A percentile compares a stretch with the other conserved stretches of the same genome.
Evolutionary conservation across 2,329 filamentous ascomycete genomes (phyloP).

Genomic region (Orbilia blumenaviensis): DNA sequence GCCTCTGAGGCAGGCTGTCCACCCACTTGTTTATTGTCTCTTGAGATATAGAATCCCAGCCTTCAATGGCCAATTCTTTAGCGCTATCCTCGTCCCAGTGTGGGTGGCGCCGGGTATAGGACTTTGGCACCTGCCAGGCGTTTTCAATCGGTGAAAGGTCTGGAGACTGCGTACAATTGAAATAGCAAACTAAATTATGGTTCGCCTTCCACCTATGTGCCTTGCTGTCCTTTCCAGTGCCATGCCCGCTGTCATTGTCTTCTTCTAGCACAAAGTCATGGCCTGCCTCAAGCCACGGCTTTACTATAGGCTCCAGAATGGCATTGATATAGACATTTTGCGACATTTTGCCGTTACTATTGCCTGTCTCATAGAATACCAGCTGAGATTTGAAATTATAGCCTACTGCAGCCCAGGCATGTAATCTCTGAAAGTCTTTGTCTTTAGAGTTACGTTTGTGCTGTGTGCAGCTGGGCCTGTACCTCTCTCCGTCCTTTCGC

Average conservation of each 20-base stretch:
- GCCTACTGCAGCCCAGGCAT: not conserved
- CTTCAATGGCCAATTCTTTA: too few species aligned
- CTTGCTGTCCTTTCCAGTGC: not conserved
- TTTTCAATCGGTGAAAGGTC: constrained; percentile 1
- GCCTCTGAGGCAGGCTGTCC: too few species aligned
- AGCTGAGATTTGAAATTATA: constrained; percentile 8
- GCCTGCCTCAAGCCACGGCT: not conserved
- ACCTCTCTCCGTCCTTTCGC: not conserved
- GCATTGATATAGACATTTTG: not conserved
- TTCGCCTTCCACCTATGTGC: not conserved
- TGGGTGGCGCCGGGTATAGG: too few species aligned
- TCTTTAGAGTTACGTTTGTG: not conserved
- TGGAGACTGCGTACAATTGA: not conserved
- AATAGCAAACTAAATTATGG: not conserved
- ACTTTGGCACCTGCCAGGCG: too few species aligned
- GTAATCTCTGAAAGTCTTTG: not conserved
- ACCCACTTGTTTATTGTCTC: too few species aligned
- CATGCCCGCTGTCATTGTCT: not conserved
- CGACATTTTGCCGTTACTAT: constrained; percentile 4
- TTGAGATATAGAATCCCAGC: too few species aligned
- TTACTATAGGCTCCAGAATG: not conserved
- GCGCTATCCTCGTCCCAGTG: too few species aligned
- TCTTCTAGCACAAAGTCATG: not conserved
- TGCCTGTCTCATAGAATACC: not conserved
- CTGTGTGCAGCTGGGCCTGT: not conserved